These are phyloP conservation scores for Phytophthora pluvialis DNA, from an alignment of 352 stramenopile species.

Conservation along the genomic window DNA sequence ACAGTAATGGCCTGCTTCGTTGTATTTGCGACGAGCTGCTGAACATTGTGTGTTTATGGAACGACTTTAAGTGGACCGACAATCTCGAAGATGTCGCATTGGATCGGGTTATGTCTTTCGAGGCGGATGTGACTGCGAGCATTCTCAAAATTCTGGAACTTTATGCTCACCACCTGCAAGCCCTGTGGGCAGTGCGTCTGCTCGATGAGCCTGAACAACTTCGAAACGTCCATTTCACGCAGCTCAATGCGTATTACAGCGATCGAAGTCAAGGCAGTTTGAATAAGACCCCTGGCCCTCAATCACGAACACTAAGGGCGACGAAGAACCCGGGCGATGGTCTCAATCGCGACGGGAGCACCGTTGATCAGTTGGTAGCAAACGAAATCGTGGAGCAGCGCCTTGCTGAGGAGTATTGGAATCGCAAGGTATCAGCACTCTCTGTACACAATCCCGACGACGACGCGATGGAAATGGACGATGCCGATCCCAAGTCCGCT, in stretches of 20 bases:
- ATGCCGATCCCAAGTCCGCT: neutral
- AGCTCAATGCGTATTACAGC: constrained; percentile 79
- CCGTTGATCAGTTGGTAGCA: constrained; percentile 24
- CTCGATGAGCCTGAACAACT: constrained; percentile 55
- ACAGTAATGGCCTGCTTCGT: constrained; percentile 61
- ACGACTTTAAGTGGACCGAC: constrained; percentile 80
- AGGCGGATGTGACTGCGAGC: constrained; percentile 60
- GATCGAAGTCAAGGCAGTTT: constrained; percentile 47
- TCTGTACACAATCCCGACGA: constrained; percentile 19
- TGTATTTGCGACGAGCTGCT: constrained; percentile 79
- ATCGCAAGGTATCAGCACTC: constrained; percentile 40
- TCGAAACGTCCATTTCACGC: constrained; percentile 60
- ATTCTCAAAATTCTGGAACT: constrained; percentile 70
- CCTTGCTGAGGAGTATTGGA: constrained; percentile 50
- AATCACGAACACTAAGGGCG: neutral
- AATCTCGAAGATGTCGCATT: constrained; percentile 51
- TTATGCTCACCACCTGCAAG: constrained; percentile 63
- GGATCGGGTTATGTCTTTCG: constrained; percentile 65
- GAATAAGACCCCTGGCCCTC: constrained; percentile 16
- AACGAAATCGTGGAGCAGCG: constrained; percentile 40
- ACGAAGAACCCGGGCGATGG: neutral
- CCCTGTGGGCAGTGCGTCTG: constrained; percentile 58
- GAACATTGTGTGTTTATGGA: constrained; percentile 78
- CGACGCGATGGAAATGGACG: constrained; percentile 12
- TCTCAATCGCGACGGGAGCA: neutral